Base-by-base conservation (phyloP, 257 asterid genomes). In the Verbascum thapsus region DNA sequence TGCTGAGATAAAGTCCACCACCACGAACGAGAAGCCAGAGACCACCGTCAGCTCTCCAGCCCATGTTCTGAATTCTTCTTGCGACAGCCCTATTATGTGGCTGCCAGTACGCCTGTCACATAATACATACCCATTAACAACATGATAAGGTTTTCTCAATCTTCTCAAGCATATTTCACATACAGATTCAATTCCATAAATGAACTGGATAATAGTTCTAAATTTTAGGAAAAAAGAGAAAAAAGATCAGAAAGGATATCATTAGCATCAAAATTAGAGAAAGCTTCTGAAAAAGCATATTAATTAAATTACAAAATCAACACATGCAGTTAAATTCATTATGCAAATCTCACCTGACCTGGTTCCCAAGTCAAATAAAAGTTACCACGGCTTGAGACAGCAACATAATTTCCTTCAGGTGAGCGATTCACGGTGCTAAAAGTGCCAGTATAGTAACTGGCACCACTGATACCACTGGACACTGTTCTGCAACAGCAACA, bases 1-100 rank as follows among this genome's bases (percentile, higher is more conserved):
- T 89, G 75, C 99, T 94, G 71, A 94, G 99, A 76, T 85, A 90
- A 66, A 94, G 91, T 37, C 99, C 96, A 17, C 99, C 99, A 67
- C 99, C 99, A 57, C 97, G 95, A 11, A 86, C 99, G 16, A 94
- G 94, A 68, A 89, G 96, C 97, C 99, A 94, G 45, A 94, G 97
- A 17, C 99, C 99, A 57, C 99, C 99, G 63, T 94, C 99, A 30
- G 99, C 94, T 74, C 97, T 87, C 99, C 99, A 94, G 57, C 99
- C 97, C 87, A 90, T 92, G 85, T 73, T 94, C 67, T 94, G 99
- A 60, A 94, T 94, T 82, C 97, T 82, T 76, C 99, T 88, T 55
- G 96, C 97, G 20, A 88, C 89, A 53, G 89, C 80, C 80, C 99
- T 85, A 68, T 94, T 94, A 79, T 94, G 99, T 57, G 99, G 97